Base-by-base conservation (phyloP, 2,329 filamentous ascomycete species). In the Cylindrodendrum hubeiense region DNA sequence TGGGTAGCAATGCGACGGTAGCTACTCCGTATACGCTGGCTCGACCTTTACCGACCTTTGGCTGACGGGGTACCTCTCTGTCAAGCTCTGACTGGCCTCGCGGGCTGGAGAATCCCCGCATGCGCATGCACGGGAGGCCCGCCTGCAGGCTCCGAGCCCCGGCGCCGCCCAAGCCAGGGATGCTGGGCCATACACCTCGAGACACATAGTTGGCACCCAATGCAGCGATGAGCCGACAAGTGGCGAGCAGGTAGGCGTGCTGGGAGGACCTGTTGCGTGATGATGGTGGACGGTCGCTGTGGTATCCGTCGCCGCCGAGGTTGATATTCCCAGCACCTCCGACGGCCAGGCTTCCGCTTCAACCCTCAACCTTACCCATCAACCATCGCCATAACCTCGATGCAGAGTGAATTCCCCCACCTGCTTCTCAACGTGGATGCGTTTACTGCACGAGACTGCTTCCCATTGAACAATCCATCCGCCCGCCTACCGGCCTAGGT, bases 1-100 rank as follows among this genome's bases (percentile, higher is more conserved):
- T 74, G 72, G 72, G 72, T 74, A 74, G 62, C 72, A 74, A 74
- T 74, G 72, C 72, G 67, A 74, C 71, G 65, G 69, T 72, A 72
- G 71, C 70, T 70, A 30, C 47, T 50, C 47, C 47, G 12, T 19
- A 30, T 67, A 60, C 60, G 58, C 63, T 71, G 67, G 63, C 61
- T 55, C 53, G 59, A 57, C 33, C 59, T 60, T 68, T 62, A 68
- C 55, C 64, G 61, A 61, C 63, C 61, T 69, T 66, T 69, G 61
- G 55, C 61, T 64, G 61, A 64, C 55, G 46, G 44, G 55, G 61
- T 54, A 49, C 55, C 55, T 59, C 33, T 59, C 34, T 59, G 71
- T 62, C 61, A 51, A 65, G 63, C 59, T 60, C 53, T 68, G 67
- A 72, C 58, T 74, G 72, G 71, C 47, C 59, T 67, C 54, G 65